Percentiles rank a stretch among this genome's conserved stretches.
These are phyloP conservation scores for Starmerella geochares DNA, from an alignment of 805 yeast species.

Conservation along the genomic window DNA sequence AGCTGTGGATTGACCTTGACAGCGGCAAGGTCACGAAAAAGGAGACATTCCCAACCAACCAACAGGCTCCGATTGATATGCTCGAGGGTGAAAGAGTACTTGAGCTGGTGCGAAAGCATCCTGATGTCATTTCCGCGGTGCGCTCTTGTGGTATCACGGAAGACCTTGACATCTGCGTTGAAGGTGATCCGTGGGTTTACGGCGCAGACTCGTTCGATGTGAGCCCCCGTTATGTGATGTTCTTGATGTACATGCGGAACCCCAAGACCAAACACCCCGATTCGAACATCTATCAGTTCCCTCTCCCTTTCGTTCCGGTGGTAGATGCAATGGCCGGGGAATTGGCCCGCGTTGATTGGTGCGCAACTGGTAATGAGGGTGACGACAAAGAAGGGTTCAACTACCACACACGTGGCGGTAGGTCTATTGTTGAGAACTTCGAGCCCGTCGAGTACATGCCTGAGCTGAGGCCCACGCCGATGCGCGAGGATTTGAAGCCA, in stretches of 20 bases:
- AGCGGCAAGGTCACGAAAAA: constrained; percentile 51
- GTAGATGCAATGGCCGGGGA: constrained; percentile 50
- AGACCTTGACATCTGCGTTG: constrained; percentile 13
- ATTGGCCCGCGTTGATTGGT: constrained; percentile 59
- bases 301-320: constrained; percentile 63
- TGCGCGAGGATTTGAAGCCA: constrained; percentile 57
- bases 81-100: constrained; percentile 30
- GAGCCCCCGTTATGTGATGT: constrained; percentile 41
- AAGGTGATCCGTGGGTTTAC: constrained; percentile 51
- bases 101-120: constrained; percentile 45
- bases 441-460: constrained; percentile 64
- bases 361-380: constrained; percentile 58
- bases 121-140: constrained; percentile 77
- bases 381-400: constrained; percentile 51
- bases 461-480: constrained; percentile 44
- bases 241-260: constrained; percentile 65
- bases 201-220: constrained; percentile 55
- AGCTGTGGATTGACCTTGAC: constrained; percentile 60
- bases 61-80: constrained; percentile 60
- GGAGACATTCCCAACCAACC: constrained; percentile 47
- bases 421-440: constrained; percentile 47
- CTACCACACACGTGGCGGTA: constrained; percentile 46
- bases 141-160: constrained; percentile 60
- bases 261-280: constrained; percentile 37
- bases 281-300: constrained; percentile 54